Percentiles rank a stretch among this genome's conserved stretches.
Conservation (phyloP, 2,329 filamentous ascomycete species). For the Tolypocladium pustulatum region DNA sequence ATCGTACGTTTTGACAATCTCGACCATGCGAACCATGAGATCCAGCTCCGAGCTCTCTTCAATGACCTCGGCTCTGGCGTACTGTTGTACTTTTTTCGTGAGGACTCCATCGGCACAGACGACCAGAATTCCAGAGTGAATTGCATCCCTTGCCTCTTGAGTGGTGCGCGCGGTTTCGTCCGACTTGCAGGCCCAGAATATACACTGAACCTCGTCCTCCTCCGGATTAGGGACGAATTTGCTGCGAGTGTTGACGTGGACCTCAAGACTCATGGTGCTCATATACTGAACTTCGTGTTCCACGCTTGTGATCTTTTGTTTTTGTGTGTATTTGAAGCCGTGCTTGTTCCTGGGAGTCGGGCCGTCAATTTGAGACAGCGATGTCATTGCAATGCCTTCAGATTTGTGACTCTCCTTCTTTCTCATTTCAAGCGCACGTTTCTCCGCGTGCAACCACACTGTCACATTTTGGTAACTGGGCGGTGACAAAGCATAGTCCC, state of each 20-base stretch:
- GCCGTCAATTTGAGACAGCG: conserved; percentile 76
- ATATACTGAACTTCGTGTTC: conserved; percentile 85
- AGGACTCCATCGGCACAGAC: conserved; percentile 53
- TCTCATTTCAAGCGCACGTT: conserved; percentile 8
- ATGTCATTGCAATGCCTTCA: conserved; percentile 20
- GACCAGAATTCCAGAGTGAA: conserved; percentile 61
- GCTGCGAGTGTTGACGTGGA: conserved; percentile 81
- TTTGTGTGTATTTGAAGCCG: conserved; percentile 79
- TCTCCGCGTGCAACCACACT: conserved; percentile 48
- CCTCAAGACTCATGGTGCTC: conserved; percentile 89
- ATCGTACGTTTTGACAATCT: conserved; percentile 74
- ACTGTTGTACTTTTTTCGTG: conserved; percentile 49
- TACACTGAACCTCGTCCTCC: conserved; percentile 74
- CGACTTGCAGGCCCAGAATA: conserved; percentile 84
- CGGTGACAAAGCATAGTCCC: conserved; percentile 66
- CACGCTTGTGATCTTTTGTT: conserved; percentile 61
- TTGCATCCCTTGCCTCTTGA: conserved; percentile 32
- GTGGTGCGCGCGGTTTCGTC: conserved; percentile 40
- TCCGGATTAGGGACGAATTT: conserved; percentile 79
- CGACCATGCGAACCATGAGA: conserved; percentile 72
- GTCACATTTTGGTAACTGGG: conserved; percentile 62
- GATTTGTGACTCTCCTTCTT: conserved; percentile 7
- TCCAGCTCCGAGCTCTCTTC: conserved; percentile 75
- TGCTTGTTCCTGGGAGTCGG: conserved; percentile 74
- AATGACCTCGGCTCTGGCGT: conserved; percentile 53